Base-by-base conservation (phyloP, 1,284 basidiomycete genomes). In the Microbotryum saponariae region DNA sequence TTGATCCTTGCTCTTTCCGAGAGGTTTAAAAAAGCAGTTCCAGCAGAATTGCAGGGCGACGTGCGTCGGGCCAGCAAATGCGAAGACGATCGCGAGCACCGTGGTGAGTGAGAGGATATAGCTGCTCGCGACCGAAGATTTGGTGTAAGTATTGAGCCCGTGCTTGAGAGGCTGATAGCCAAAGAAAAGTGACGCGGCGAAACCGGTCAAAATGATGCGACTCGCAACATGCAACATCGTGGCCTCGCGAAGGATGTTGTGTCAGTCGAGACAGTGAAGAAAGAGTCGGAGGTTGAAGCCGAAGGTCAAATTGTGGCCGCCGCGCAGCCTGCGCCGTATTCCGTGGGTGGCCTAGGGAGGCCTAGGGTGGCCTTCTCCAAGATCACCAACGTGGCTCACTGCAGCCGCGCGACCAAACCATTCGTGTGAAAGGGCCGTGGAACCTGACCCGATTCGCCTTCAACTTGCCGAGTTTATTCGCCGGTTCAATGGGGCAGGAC, bases 21-120 rank as follows among this genome's bases (percentile, higher is more conserved):
- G 74, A 3, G 79, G 79, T 62, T 76, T 76, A 62, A 79, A 49
- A 71, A 79, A 71, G 58, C 71, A 72, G 42, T 62, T 67, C 59
- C 59, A 71, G 0, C 61, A 59, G 46, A 70, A 72, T 3, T 51
- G 55, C 6, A 51, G 4, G 0, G 61, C 63, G n/a, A 54, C 42
- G 16, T n/a, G 5, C 20, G 62, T 27, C 51, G 47, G 37, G 7
- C 46, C 27, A 2, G 61, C 51, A 44, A 66, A 65, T 1, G 58
- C 53, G 0, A 51, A 55, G 1, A 58, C 7, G 1, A 25, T 49
- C 2, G 59, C 47, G 6, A 54, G n/a, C 6, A 37, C 48, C 25
- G 59, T 42, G 1, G 50, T 25, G 8, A 48, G 21, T 20, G 44
- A 45, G 46, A 68, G 49, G 23, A 68, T 49, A 10, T 51, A 62